phyloP scores from a whole-genome alignment of 306 rosid genomes.

The Nissolia schottii region DNA sequence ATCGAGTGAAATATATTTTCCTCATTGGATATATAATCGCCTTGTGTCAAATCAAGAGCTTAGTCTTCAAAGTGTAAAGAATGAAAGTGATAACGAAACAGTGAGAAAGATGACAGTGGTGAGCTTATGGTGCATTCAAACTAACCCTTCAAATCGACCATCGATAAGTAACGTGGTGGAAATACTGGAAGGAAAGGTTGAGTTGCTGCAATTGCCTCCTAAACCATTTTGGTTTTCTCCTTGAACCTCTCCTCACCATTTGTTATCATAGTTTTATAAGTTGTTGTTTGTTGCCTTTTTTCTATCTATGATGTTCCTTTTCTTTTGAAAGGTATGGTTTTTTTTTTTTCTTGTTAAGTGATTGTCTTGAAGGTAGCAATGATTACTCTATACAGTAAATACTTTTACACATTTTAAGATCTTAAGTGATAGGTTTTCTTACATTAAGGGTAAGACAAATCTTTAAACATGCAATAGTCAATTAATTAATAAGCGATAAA shows the following conservation, averaged over 20 bases:
- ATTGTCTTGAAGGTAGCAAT: neutral
- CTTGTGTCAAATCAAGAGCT: slow-evolving; percentile 24
- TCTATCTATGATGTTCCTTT: no score
- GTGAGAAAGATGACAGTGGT: slow-evolving; percentile 37
- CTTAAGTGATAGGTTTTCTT: neutral
- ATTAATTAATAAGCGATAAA: no score
- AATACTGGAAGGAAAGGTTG: slow-evolving; percentile 22
- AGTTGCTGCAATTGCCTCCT: slow-evolving; percentile 18
- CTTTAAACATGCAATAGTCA: no score
- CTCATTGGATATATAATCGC: slow-evolving; percentile 35
- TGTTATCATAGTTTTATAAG: no score
- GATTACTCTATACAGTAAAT: no score
- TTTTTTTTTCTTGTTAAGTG: neutral
- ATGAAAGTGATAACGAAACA: slow-evolving; percentile 16
- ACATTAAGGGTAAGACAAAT: no score
- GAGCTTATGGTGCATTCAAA: slow-evolving; percentile 35
- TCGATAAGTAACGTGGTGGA: slow-evolving; percentile 30
- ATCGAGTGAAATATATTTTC: slow-evolving; percentile 39
- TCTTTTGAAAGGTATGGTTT: no score
- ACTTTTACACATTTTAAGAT: neutral
- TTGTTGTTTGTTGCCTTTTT: no score
- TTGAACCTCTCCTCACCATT: neutral
- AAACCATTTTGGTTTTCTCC: slow-evolving; percentile 27
- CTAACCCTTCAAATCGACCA: slow-evolving; percentile 24
- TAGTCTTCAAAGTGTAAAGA: neutral